Evolutionary conservation across 2,329 filamentous ascomycete species (phyloP).

Genomic region (Allantophomopsis cytisporea): DNA sequence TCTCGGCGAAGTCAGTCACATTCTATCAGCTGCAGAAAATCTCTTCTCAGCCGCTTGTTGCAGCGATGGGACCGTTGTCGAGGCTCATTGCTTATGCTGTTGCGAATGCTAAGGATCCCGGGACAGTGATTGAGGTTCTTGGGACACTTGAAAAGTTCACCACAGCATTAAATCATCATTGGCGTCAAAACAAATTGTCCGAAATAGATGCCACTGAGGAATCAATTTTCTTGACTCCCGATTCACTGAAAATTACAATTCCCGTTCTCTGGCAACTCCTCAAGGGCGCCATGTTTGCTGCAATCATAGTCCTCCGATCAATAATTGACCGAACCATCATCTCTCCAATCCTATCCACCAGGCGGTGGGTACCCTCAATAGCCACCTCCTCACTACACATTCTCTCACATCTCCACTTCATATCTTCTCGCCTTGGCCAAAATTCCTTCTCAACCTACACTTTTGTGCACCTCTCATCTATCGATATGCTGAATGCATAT

Average conservation of each 20-base stretch:
- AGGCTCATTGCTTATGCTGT: constrained; percentile 47
- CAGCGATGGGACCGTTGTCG: constrained; percentile 48
- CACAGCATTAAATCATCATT: constrained; percentile 39
- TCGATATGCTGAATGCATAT: constrained; percentile 54
- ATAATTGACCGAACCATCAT: constrained; percentile 43
- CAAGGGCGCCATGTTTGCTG: constrained; percentile 49
- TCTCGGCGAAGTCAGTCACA: constrained; percentile 41
- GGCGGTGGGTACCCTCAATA: constrained; percentile 37
- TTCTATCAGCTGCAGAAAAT: constrained; percentile 42
- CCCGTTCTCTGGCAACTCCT: constrained; percentile 52
- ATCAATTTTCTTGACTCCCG: constrained; percentile 36
- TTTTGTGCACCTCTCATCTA: constrained; percentile 54
- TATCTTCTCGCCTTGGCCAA: constrained; percentile 50
- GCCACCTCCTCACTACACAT: constrained; percentile 48
- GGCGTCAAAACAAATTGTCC: constrained; percentile 56
- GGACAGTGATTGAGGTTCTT: constrained; percentile 24
- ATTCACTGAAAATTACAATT: constrained; percentile 41
- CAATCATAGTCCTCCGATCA: constrained; percentile 45
- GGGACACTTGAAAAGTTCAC: constrained; percentile 37
- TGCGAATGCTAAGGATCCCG: constrained; percentile 35
- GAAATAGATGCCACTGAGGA: constrained; percentile 52
- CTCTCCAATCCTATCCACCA: constrained; percentile 37
- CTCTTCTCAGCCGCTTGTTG: constrained; percentile 39
- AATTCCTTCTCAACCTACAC: constrained; percentile 55
- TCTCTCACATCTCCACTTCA: constrained; percentile 54